Base-by-base conservation (phyloP, 2,329 filamentous ascomycete genomes). In the Zarea fungicola region DNA sequence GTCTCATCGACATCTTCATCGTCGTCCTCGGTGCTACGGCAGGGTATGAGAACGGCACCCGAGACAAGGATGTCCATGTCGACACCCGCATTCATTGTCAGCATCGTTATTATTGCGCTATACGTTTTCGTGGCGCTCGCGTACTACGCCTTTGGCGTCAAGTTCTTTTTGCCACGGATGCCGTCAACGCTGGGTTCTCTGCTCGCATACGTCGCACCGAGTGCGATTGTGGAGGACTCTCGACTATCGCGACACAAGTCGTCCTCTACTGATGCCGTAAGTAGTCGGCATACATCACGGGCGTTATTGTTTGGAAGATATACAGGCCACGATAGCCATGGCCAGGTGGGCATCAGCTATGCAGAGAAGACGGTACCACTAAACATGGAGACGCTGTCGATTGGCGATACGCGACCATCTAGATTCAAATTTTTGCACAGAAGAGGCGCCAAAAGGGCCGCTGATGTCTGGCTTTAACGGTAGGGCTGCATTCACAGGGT, bases 311-410 rank as follows among this genome's bases (percentile, higher is more conserved):
- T 75, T 54, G 78, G 79, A 0, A 65, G 63, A 0, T 82, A 69
- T 47, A 46, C 76, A 1, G 77, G 75, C 0, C 56, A 54, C 0
- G 77, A 81, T 53, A 72, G 74, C 0, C 63, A 64, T 7, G 59
- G 63, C 0, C 74, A 80, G 48, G 51, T 76, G 1, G 79, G 79
- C 0, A 73, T 82, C 36, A 78, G 83, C 34, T 36, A 36, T n/a
- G 34, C 34, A 4, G n/a, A 36, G 8, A 36, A 19, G 16, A 19
- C 16, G 18, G 11, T 36, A 18, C 34, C 34, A 5, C 34, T 36
- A 18, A 18, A 36, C 21, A 4, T 36, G 34, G 6, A 19, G 16
- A 36, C 18, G 9, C n/a, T 36, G n/a, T 4, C 6, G 6, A 4
- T 5, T 6, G 34, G 34, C 5, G 34, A 36, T 36, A 36, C 34